Percentiles rank a stretch among this genome's conserved stretches.
These are phyloP conservation scores for Carallia brachiata DNA, from an alignment of 345 rosid species.

Conservation along the genomic window DNA sequence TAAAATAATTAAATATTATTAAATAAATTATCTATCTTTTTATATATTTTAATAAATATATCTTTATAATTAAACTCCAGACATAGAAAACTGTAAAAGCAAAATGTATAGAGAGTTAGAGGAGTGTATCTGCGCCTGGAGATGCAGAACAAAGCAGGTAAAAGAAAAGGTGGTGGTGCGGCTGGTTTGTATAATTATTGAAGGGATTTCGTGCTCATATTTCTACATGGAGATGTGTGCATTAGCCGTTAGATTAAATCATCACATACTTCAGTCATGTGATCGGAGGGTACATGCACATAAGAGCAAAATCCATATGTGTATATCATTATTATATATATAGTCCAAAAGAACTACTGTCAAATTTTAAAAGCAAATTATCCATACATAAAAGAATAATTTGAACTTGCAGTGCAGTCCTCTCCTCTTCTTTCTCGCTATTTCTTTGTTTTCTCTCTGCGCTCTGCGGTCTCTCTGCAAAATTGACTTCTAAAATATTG, in stretches of 20 bases:
- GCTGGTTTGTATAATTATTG: neutral
- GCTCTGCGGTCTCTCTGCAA: conserved; percentile 26
- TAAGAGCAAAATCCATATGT: neutral
- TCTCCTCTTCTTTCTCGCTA: conserved; percentile 26
- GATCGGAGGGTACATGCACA: too few relatives aligned
- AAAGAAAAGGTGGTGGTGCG: conserved; percentile 1
- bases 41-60: too few relatives aligned
- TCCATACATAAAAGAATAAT: conserved; percentile 61
- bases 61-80: too few relatives aligned
- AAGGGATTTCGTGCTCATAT: too few relatives aligned
- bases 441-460: neutral
- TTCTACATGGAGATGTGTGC: too few relatives aligned
- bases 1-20: too few relatives aligned
- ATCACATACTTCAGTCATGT: too few relatives aligned
- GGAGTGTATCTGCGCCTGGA: neutral
- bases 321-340: neutral
- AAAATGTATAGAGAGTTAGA: too few relatives aligned
- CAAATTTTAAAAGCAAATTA: conserved; percentile 44
- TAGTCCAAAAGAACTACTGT: conserved; percentile 33
- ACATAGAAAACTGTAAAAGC: too few relatives aligned
- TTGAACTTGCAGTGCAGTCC: conserved; percentile 64
- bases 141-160: neutral
- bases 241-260: too few relatives aligned
- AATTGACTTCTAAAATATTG: neutral
- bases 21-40: too few relatives aligned